These are phyloP conservation scores for Syncephalastrum monosporum DNA, from an alignment of 371 early-diverging fungal species.

Conservation along the genomic window DNA sequence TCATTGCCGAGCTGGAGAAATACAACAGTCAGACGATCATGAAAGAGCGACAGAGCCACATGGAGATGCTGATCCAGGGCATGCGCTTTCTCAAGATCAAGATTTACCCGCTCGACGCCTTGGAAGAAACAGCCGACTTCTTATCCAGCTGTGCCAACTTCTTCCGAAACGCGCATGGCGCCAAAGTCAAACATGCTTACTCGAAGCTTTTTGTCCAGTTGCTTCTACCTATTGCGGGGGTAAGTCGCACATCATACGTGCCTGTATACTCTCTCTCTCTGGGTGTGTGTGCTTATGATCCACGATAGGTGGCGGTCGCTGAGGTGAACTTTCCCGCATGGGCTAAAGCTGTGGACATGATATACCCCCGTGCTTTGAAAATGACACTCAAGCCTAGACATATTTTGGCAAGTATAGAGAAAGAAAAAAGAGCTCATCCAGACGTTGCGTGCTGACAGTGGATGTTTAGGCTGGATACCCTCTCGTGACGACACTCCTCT, in stretches of 20 bases:
- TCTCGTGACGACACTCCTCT: conserved; percentile 82
- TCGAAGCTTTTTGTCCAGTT: conserved; percentile 87
- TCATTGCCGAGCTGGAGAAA: conserved; percentile 84
- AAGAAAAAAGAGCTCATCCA: background rate
- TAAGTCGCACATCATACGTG: conserved; percentile 20
- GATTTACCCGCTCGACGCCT: conserved; percentile 88
- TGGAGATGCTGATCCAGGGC: conserved; percentile 84
- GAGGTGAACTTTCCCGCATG: conserved; percentile 95
- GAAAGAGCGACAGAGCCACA: conserved; percentile 74
- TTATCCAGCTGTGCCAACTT: conserved; percentile 84
- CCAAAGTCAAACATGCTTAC: conserved; percentile 89
- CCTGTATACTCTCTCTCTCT: too few species aligned
- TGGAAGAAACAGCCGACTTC: conserved; percentile 95
- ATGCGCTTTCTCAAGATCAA: conserved; percentile 91
- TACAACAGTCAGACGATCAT: conserved; percentile 53
- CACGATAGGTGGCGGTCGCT: conserved; percentile 74
- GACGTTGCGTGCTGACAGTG: background rate
- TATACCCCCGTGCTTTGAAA: conserved; percentile 87
- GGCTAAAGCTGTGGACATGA: conserved; percentile 87
- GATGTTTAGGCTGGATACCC: conserved; percentile 75
- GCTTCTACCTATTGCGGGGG: conserved; percentile 87
- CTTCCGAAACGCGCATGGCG: conserved; percentile 79
- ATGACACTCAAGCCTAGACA: conserved; percentile 88
- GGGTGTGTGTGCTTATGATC: too few species aligned
- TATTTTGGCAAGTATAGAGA: conserved; percentile 39